Conservation (phyloP, 768 basidiomycete genomes). For the Leccinum barrowsii region DNA sequence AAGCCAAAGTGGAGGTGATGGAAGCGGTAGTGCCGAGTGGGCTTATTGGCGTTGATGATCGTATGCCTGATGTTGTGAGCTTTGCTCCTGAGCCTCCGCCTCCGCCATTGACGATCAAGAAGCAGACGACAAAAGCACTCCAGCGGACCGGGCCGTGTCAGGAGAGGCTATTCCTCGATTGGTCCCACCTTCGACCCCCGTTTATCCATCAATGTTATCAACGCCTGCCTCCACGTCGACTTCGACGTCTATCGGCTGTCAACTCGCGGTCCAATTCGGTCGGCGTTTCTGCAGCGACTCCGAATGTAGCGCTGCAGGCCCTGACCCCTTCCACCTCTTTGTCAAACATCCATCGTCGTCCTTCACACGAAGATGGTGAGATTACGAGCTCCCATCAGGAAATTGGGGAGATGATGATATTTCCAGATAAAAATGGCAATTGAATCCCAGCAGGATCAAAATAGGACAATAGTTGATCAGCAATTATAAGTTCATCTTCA, state of each 20-base stretch:
- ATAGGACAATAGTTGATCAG: too few species aligned
- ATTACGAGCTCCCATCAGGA: conserved; percentile 41
- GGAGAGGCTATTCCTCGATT: not conserved
- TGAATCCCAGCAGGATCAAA: too few species aligned
- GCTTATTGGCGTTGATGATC: conserved; percentile 15
- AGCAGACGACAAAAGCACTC: conserved; percentile 16
- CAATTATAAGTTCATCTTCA: too few species aligned
- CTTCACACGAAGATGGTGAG: conserved; percentile 53
- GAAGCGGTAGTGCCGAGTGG: conserved; percentile 22
- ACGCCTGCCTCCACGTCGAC: conserved; percentile 18
- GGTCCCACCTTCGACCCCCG: conserved; percentile 1
- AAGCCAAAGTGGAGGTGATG: conserved; percentile 26
- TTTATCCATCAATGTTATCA: conserved; percentile 5
- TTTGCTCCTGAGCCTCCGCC: conserved; percentile 31
- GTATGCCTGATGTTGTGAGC: conserved; percentile 22
- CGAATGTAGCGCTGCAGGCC: not conserved
- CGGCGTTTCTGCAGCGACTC: conserved; percentile 11
- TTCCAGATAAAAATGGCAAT: too few species aligned
- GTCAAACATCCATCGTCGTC: conserved; percentile 20
- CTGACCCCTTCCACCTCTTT: not conserved
- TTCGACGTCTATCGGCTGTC: conserved; percentile 18
- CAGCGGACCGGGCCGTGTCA: not conserved
- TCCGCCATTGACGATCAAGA: conserved; percentile 26
- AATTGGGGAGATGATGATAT: too few species aligned
- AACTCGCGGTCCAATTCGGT: conserved; percentile 28